phyloP scores from a whole-genome alignment of 495 filamentous ascomycete genomes.

The Podospora conica region DNA sequence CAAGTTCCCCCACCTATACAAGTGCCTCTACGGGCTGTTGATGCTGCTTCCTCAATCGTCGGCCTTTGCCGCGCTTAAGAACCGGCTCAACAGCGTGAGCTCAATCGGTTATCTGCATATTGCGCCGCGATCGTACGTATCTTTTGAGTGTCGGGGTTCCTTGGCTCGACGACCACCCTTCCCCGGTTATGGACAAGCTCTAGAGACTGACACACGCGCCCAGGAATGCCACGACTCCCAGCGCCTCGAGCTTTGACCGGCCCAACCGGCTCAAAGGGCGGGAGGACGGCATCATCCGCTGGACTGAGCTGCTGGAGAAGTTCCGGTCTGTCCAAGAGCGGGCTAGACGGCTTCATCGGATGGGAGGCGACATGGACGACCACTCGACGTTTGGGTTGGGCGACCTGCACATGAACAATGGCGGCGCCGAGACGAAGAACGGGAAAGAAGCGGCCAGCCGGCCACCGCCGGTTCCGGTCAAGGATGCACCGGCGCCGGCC shows the following conservation, averaged over 20 bases:
- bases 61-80: constrained; percentile 94
- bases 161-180: too few relatives aligned
- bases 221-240: constrained; percentile 44
- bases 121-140: constrained; percentile 70
- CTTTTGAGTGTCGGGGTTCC: constrained; percentile 6
- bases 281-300: constrained; percentile 78
- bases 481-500: constrained; percentile 33
- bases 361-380: constrained; percentile 37
- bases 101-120: constrained; percentile 93
- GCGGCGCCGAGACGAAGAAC: constrained; percentile 29
- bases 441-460: constrained; percentile 12
- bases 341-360: constrained; percentile 47
- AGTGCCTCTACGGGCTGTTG: constrained; percentile 93
- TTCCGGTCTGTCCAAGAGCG: constrained; percentile 86
- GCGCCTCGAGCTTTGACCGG: constrained; percentile 60
- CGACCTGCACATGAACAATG: constrained; percentile 42
- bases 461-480: constrained; percentile 36
- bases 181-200: constrained; percentile 16
- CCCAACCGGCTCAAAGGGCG: constrained; percentile 75
- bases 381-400: constrained; percentile 26
- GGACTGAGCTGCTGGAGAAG: constrained; percentile 94
- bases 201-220: constrained; percentile 19
- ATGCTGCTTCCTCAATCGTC: constrained; percentile 98
- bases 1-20: constrained; percentile 92
- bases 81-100: constrained; percentile 91